phyloP scores from a whole-genome alignment of 495 filamentous ascomycete genomes.

The Peziza echinospora region DNA sequence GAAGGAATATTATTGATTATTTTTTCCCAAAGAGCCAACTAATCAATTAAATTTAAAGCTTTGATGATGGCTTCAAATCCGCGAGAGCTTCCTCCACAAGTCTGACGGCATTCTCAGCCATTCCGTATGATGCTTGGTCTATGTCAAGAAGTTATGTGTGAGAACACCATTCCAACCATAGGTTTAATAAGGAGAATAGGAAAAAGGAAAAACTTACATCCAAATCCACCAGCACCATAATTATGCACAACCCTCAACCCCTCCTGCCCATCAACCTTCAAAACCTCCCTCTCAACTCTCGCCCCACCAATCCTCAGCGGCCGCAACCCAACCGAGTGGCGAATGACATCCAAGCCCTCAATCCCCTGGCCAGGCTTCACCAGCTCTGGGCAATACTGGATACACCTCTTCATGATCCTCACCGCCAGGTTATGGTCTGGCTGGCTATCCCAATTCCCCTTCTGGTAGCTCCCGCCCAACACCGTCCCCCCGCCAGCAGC shows the following conservation, averaged over 20 bases:
- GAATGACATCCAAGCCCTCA: constrained; percentile 61
- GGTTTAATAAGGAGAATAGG: not conserved
- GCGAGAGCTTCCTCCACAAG: constrained; percentile 40
- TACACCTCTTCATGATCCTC: constrained; percentile 71
- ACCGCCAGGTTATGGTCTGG: constrained; percentile 61
- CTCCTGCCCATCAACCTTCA: constrained; percentile 13
- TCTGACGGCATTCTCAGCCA: constrained; percentile 43
- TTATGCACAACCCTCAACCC: constrained; percentile 61
- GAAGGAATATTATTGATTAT: no score
- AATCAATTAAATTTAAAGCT: no score
- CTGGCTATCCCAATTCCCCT: constrained; percentile 59
- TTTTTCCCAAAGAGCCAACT: no score
- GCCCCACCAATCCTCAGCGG: constrained; percentile 55
- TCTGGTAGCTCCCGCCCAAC: constrained; percentile 72
- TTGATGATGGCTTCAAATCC: not conserved
- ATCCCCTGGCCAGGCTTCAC: constrained; percentile 48
- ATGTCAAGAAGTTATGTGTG: no score
- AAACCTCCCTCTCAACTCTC: constrained; percentile 61
- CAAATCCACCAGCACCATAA: constrained; percentile 90
- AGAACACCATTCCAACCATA: not conserved
- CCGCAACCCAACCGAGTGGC: constrained; percentile 73
- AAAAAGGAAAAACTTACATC: constrained; percentile 23
- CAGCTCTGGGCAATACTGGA: constrained; percentile 50
- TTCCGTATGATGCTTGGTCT: constrained; percentile 78
- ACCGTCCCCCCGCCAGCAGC: constrained; percentile 58